Evolutionary conservation across 2,329 filamentous ascomycete species (phyloP), one percentile per base, ranked within the genome.

Genomic region (Aureobasidium zeae): DNA sequence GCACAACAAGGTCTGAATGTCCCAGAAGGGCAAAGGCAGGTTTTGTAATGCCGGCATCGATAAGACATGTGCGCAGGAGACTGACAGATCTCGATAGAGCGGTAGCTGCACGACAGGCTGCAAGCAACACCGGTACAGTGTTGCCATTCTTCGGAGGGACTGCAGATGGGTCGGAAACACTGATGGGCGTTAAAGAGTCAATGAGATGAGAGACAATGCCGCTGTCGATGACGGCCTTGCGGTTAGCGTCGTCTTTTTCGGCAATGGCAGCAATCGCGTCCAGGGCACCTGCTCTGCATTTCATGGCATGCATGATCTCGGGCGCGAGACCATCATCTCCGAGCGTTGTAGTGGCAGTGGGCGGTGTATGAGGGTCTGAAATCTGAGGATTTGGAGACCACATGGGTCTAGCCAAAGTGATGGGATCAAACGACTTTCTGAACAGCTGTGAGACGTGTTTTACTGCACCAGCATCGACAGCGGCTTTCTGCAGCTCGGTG

Each of bases 41-140:
- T 52, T 78, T 73, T 2, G 83, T 81, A 38, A 94, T 81, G 5
- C 80, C 83, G 48, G 86, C 79, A 62, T 98, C 91, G 46, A 94
- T 85, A 34, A 98, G 67, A 38, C 82, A 83, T 3, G 91, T 96
- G 37, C 91, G 72, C 13, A 96, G 66, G 31, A 89, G 80, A 58
- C 77, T 84, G 16, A 94, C 81, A 1, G 87, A 94, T 30, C 91
- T 77, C 2, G 86, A 86, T 35, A 96, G 69, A 59, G 87, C 84
- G 49, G 85, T 76, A 20, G 87, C 76, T 19, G 84, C 79, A 56
- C 85, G 81, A 57, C 88, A 95, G 1, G 86, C 89, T 15, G 88
- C 87, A 44, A 93, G 73, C 16, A 96, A 71, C 16, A 94, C 88
- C 3, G 76, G 67, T 6, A 77, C 71, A 1, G 87, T 81, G 54